Evolutionary conservation across 768 basidiomycete genomes (phyloP).

Genomic region (Macrocybe gigantea): DNA sequence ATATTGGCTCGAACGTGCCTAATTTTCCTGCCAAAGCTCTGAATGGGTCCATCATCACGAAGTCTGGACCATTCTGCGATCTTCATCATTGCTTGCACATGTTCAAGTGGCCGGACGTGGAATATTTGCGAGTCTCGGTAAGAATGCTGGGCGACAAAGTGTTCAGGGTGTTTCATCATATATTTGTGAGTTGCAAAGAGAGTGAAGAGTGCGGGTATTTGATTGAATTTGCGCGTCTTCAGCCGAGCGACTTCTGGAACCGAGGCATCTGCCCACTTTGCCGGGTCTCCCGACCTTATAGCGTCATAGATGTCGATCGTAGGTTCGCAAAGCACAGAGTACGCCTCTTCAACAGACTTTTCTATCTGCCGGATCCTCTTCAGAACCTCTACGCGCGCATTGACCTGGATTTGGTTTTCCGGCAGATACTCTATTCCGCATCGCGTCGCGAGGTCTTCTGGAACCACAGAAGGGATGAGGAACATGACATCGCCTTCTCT

Average conservation of each 20-base stretch:
- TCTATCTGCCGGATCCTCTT: constrained; percentile 52
- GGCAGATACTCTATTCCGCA: constrained; percentile 36
- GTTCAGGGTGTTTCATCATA: constrained; percentile 46
- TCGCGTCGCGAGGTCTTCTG: constrained; percentile 36
- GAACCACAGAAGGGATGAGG: constrained; percentile 50
- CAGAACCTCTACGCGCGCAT: constrained; percentile 62
- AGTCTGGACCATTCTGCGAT: constrained; percentile 44
- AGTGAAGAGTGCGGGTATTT: constrained; percentile 21
- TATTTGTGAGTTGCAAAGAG: constrained; percentile 56
- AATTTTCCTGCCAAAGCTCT: constrained; percentile 48
- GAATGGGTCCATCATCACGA: constrained; percentile 29
- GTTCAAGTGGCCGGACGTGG: constrained; percentile 53
- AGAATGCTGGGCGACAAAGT: constrained; percentile 46
- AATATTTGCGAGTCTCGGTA: constrained; percentile 50
- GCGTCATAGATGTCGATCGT: constrained; percentile 36
- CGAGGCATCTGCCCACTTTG: constrained; percentile 52
- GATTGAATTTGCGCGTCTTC: constrained; percentile 21
- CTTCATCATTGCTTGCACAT: constrained; percentile 43
- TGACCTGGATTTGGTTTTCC: constrained; percentile 27
- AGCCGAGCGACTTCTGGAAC: constrained; percentile 45
- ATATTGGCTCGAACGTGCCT: constrained; percentile 31
- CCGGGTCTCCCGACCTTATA: constrained; percentile 37
- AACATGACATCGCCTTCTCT: constrained; percentile 52
- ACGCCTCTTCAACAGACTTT: constrained; percentile 37
- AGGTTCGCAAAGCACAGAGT: constrained; percentile 18